Evolutionary conservation across 192 early-diverging fungal species (phyloP).

Genomic region (Mortierella claussenii): DNA sequence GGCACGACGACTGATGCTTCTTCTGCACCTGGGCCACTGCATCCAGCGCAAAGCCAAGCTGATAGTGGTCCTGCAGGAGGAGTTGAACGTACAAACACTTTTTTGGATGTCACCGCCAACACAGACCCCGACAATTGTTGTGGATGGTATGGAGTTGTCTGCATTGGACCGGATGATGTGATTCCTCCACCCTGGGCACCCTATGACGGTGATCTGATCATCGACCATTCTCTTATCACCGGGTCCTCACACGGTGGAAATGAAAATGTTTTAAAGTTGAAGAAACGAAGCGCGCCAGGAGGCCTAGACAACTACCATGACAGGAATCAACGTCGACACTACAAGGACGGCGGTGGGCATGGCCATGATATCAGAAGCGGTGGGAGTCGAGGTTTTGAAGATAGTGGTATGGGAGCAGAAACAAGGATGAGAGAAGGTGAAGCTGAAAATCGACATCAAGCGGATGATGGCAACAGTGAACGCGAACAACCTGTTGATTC

Average conservation of each 20-base stretch:
- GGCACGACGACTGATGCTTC: too few species aligned
- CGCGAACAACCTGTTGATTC: conserved; percentile 3
- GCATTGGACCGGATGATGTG: conserved; percentile 40
- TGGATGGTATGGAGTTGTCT: conserved; percentile 39
- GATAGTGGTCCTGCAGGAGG: background rate
- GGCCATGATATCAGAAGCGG: background rate
- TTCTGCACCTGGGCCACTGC: too few species aligned
- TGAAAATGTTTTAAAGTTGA: too few species aligned
- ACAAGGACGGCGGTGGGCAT: background rate
- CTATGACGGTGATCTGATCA: conserved; percentile 32
- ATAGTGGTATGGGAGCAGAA: too few species aligned
- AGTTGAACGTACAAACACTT: background rate
- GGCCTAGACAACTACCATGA: conserved; percentile 13
- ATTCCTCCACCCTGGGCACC: conserved; percentile 36
- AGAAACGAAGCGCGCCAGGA: background rate
- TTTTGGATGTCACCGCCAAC: background rate
- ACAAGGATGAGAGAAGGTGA: background rate
- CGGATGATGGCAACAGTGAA: conserved; percentile 21
- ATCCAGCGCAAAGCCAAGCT: too few species aligned
- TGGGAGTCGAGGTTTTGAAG: background rate
- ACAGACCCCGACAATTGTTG: conserved; percentile 33
- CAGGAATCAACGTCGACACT: conserved; percentile 10
- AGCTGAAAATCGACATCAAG: conserved; percentile 10
- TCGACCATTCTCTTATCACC: too few species aligned
- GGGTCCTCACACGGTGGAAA: too few species aligned